Conservation (phyloP, 495 filamentous ascomycete genomes). For the Podospora appendiculata region DNA sequence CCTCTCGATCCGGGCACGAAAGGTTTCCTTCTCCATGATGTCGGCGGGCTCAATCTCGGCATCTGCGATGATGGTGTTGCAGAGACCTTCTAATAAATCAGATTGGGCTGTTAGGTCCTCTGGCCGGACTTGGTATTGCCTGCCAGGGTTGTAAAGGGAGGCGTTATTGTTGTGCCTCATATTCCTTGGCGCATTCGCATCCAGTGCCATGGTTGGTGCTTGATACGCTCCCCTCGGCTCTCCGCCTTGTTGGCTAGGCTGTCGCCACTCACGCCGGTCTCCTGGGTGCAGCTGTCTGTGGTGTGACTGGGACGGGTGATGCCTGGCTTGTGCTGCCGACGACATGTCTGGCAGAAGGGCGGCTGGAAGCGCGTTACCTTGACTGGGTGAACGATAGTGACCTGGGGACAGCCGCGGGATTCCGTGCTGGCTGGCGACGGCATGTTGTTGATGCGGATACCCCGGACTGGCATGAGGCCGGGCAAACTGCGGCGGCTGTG, state of each 20-base stretch:
- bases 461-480: constrained; percentile 12
- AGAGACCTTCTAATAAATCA: constrained; percentile 37
- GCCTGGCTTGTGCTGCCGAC: constrained; percentile 10
- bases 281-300: constrained; percentile 14
- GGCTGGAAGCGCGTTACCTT: constrained; percentile 3
- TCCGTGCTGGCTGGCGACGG: constrained; percentile 11
- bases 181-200: constrained; percentile 7
- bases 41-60: constrained; percentile 47
- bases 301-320: constrained; percentile 23
- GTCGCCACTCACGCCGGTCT: constrained; percentile 15
- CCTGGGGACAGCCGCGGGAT: constrained; percentile 16
- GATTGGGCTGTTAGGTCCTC: constrained; percentile 37
- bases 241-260: constrained; percentile 5
- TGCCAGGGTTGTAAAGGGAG: constrained; percentile 8
- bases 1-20: constrained; percentile 48
- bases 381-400: constrained; percentile 14
- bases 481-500: constrained; percentile 11
- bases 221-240: constrained; percentile 4
- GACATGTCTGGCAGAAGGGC: not conserved
- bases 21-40: constrained; percentile 52
- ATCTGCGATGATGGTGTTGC: constrained; percentile 27
- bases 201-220: constrained; percentile 1
- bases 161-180: constrained; percentile 3
- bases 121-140: constrained; percentile 10
- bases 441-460: constrained; percentile 12